Evolutionary conservation across 306 rosid genomes (phyloP), one percentile per base, ranked within the genome.

Genomic region (Benincasa hispida): DNA sequence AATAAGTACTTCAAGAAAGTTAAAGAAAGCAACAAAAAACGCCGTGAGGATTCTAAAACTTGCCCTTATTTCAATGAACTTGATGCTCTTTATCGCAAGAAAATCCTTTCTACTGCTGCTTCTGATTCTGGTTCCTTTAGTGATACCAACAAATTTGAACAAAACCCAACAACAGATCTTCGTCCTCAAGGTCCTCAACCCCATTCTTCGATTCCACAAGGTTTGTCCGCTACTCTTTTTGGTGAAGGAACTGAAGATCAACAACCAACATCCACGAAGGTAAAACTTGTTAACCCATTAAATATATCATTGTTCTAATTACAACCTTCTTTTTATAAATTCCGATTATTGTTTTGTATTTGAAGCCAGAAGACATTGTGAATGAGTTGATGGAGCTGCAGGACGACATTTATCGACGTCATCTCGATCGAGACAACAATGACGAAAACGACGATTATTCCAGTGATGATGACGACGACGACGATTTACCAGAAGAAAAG

Each of bases 1-100:
- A 94, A 94, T 87, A 92, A 92, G 86, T 94, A 94, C 82, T 94
- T 81, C 88, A 94, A 92, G 90, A 94, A 89, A 48, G 88, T 92
- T 4, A 94, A 89, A 65, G 96, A 89, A 24, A 87, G 88, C 79
- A 85, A 80, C 87, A 92, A 75, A 72, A 84, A 80, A 45, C 81
- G 96, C 74, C 89, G 86, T 2, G 88, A 88, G 19, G 95, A 85
- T 81, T 87, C 95, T 0, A 94, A 92, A 53, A 92, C 99, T 1
- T 92, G 97, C 84, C 95, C 99, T 0, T 92, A 94, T 72, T 94
- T 87, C 77, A 41, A 89, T 10, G 89, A 84, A 83, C 96, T 94
- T 2, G 95, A 94, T 1, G 93, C 87, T 9, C 25, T 92, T 17
- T 87, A 94, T 89, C 61, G 47, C 81, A 63, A 76, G 72, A 81